Base-by-base conservation (phyloP, 2,329 filamentous ascomycete genomes). In the Pseudocercospora pini-densiflorae region DNA sequence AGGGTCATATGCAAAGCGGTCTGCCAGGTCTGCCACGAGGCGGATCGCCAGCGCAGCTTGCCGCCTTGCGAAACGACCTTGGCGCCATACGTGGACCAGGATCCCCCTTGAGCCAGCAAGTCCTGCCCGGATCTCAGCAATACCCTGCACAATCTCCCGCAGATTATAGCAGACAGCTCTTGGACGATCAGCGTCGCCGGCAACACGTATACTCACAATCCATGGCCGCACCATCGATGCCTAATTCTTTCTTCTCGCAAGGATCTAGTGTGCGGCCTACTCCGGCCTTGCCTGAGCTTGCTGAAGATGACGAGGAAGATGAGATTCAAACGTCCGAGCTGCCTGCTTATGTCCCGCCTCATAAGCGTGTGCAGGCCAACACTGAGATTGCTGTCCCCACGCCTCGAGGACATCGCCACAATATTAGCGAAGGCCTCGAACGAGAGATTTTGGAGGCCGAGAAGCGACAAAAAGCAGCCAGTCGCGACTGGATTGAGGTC, bases 371-470 rank as follows among this genome's bases (percentile, higher is more conserved):
- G 27, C 69, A 75, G 64, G 62, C 72, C 36, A 71, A 75, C 58
- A 71, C 83, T 82, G 9, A 86, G 64, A 88, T 90, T 71, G 85
- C 84, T 27, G 84, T 88, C 55, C 88, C 88, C 9, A 88, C 84
- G 59, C 88, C 88, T 64, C 84, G 85, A 70, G 85, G 85, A 43
- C 86, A 89, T 77, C 84, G 84, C 63, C 91, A 94, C 72, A 93
- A 93, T 71, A 85, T 92, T 47, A 93, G 90, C 73, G 86, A 89
- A 69, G 92, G 88, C 54, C 84, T 97, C 24, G 93, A 97, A 77
- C 90, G 90, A 68, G 93, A 95, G 71, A 90, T 96, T 63, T 90
- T 95, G 59, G 91, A 94, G 74, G 90, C 92, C 4, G 92, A 97
- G 73, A 94, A 95, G 75, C 92, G 94, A 73, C 79, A 76, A 19